Percentiles rank a stretch among this genome's conserved stretches.
Evolutionary conservation across 2,329 filamentous ascomycete genomes (phyloP).

Genomic region (Aspergillus bombycis): DNA sequence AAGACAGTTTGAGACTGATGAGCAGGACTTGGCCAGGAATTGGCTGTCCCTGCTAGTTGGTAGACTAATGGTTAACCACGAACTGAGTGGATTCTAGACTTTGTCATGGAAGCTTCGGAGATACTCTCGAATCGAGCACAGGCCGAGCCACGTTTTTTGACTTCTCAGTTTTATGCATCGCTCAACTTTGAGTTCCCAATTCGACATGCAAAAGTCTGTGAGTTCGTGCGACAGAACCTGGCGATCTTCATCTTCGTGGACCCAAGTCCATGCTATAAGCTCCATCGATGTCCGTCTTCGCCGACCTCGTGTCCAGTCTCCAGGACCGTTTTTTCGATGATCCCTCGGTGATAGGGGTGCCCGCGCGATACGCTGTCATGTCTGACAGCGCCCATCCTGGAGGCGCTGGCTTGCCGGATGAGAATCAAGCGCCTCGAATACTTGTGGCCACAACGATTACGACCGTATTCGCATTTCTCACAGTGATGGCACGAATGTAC

Average conservation of each 20-base stretch:
- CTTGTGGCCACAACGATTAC: constrained; percentile 18
- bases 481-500: constrained; percentile 25
- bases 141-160: neutral
- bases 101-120: neutral
- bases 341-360: neutral
- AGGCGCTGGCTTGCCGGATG: constrained; percentile 14
- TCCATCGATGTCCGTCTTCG: neutral
- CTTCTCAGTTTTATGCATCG: neutral
- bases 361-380: constrained; percentile 11
- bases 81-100: neutral
- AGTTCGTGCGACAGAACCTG: neutral
- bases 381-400: constrained; percentile 10
- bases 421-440: constrained; percentile 17
- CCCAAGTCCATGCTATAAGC: neutral
- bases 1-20: neutral
- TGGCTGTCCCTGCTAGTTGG: neutral
- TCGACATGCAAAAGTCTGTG: neutral
- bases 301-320: neutral
- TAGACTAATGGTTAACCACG: neutral
- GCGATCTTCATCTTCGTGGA: neutral
- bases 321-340: neutral
- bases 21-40: neutral
- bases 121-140: neutral
- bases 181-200: neutral
- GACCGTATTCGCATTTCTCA: constrained; percentile 11